phyloP scores from a whole-genome alignment of 148 eudicot genomes.

The Cornus florida region DNA sequence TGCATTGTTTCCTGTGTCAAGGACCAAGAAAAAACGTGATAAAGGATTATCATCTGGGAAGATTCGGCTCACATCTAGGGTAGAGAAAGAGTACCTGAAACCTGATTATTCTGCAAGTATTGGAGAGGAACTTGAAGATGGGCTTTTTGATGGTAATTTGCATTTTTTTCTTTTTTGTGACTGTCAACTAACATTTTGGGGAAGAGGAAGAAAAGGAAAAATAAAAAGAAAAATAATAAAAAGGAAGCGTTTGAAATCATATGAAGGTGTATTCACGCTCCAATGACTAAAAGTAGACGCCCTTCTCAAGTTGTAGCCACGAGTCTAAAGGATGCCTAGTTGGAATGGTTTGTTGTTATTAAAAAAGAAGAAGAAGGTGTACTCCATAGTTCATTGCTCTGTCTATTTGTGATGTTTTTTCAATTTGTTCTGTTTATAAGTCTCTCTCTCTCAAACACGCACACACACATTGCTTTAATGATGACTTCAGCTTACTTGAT shows the following conservation, averaged over 20 bases:
- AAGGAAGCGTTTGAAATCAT: neutral
- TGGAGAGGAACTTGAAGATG: slow-evolving; percentile 96
- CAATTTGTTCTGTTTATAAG: neutral
- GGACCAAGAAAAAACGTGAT: slow-evolving; percentile 65
- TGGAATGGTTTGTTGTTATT: too few species aligned
- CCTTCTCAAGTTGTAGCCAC: too few species aligned
- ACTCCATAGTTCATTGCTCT: neutral
- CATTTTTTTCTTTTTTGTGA: neutral
- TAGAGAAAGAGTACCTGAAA: slow-evolving; percentile 90
- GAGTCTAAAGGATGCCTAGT: too few species aligned
- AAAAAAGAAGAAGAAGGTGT: too few species aligned
- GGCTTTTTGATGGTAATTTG: slow-evolving; percentile 87
- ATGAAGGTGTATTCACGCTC: neutral
- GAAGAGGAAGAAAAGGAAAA: too few species aligned
- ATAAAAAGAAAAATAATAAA: too few species aligned
- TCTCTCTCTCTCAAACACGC: neutral
- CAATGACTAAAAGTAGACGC: too few species aligned
- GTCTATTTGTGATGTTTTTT: neutral
- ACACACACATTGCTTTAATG: neutral
- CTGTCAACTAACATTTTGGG: too few species aligned
- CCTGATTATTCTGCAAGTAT: slow-evolving; percentile 85
- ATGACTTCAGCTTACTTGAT: neutral
- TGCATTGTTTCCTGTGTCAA: slow-evolving; percentile 20
- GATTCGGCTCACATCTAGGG: slow-evolving; percentile 56
- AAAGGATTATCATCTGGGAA: slow-evolving; percentile 48